phyloP scores from a whole-genome alignment of 306 rosid genomes.

The Nissolia schottii region DNA sequence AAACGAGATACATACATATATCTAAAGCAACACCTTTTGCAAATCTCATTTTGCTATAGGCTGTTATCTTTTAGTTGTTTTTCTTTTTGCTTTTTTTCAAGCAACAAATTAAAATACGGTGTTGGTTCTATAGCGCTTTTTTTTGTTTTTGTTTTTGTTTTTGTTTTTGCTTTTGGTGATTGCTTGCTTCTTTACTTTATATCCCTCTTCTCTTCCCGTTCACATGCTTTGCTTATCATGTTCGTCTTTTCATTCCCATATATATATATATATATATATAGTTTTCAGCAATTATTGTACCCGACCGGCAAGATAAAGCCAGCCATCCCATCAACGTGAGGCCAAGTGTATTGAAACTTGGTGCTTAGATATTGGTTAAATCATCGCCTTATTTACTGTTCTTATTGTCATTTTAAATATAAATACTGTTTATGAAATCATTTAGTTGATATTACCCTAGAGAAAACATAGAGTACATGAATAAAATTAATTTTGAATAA shows the following conservation, averaged over 20 bases:
- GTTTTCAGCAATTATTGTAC: slow-evolving; percentile 21
- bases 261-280: no score
- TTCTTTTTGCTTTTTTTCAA: not conserved
- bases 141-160: not conserved
- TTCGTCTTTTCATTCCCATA: slow-evolving; percentile 3
- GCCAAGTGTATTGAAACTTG: slow-evolving; percentile 8
- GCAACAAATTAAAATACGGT: not conserved
- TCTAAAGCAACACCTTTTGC: slow-evolving; percentile 15
- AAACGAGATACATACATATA: not conserved
- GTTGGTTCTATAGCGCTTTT: not conserved
- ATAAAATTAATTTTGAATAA: no score
- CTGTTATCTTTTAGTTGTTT: not conserved
- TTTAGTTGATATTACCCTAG: no score
- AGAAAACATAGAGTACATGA: no score
- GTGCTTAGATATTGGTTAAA: slow-evolving; percentile 3
- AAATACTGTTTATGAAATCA: no score
- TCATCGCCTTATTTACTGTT: not conserved
- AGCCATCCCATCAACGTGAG: slow-evolving; percentile 7
- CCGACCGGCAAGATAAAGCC: slow-evolving; percentile 20
- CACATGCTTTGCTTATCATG: slow-evolving; percentile 26
- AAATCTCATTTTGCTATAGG: not conserved
- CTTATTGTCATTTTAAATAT: no score
- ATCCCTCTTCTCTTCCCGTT: slow-evolving; percentile 11
- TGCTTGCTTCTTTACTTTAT: slow-evolving; percentile 17
- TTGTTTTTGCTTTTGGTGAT: not conserved